Evolutionary conservation across 768 basidiomycete species (phyloP).

Genomic region (Porphyrellus cyaneotinctus): DNA sequence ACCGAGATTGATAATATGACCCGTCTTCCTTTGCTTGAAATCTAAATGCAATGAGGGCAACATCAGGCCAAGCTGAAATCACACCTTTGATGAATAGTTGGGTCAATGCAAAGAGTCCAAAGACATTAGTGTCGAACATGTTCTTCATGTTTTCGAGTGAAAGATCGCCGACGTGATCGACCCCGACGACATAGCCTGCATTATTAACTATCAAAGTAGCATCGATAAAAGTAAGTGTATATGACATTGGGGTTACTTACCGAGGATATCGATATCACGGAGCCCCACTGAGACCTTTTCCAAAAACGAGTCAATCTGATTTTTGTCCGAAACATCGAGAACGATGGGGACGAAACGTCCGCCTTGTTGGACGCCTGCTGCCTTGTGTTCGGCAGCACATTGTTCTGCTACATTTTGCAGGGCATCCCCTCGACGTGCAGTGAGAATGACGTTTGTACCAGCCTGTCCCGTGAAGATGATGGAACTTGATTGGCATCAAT

Average conservation of each 20-base stretch:
- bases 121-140: constrained; percentile 80
- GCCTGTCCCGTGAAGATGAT: constrained; percentile 41
- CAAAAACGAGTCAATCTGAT: constrained; percentile 64
- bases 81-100: constrained; percentile 65
- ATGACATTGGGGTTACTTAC: constrained; percentile 37
- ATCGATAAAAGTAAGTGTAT: neutral
- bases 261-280: constrained; percentile 76
- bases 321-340: constrained; percentile 77
- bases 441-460: constrained; percentile 82
- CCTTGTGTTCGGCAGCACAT: constrained; percentile 66
- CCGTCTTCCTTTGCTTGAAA: constrained; percentile 71
- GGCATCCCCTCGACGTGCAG: constrained; percentile 73
- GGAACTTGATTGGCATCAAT: neutral
- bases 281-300: constrained; percentile 69
- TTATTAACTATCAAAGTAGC: constrained; percentile 49
- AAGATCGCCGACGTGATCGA: constrained; percentile 83
- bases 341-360: constrained; percentile 70
- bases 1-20: constrained; percentile 93
- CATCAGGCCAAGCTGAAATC: neutral
- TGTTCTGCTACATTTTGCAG: constrained; percentile 66
- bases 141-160: constrained; percentile 72
- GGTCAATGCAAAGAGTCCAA: constrained; percentile 80
- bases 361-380: constrained; percentile 67
- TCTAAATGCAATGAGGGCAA: constrained; percentile 39
- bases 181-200: constrained; percentile 88